phyloP scores from a whole-genome alignment of 805 yeast genomes.

The Metschnikowia gelsemii region DNA sequence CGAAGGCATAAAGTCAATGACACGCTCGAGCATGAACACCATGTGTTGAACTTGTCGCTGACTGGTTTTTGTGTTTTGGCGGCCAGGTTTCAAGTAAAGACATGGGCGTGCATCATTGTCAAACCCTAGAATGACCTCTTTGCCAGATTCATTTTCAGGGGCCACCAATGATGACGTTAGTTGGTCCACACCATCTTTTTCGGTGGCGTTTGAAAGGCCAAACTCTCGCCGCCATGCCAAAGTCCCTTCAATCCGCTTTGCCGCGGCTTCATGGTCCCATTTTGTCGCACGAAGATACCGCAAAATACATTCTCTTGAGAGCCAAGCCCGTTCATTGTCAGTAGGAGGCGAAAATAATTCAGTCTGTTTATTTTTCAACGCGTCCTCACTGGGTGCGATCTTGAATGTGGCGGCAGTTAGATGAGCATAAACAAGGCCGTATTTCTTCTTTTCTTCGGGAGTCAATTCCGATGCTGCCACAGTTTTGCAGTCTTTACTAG shows the following conservation, averaged over 20 bases:
- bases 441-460: conserved; percentile 57
- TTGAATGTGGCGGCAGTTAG: conserved; percentile 53
- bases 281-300: conserved; percentile 92
- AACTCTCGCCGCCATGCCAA: conserved; percentile 93
- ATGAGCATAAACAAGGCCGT: conserved; percentile 58
- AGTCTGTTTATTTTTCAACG: conserved; percentile 39
- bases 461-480: conserved; percentile 54
- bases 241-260: conserved; percentile 70
- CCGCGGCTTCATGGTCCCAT: conserved; percentile 75
- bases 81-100: conserved; percentile 86
- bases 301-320: conserved; percentile 85
- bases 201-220: conserved; percentile 56
- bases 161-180: conserved; percentile 55
- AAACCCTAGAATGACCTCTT: conserved; percentile 86
- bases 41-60: conserved; percentile 93
- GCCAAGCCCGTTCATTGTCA: conserved; percentile 78
- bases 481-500: conserved; percentile 47
- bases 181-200: no score
- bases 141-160: conserved; percentile 85
- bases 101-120: conserved; percentile 92
- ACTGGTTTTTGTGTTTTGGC: conserved; percentile 91
- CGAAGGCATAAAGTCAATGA: conserved; percentile 90
- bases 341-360: conserved; percentile 30
- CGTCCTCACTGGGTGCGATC: conserved; percentile 51
- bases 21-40: conserved; percentile 89